A percentile compares a stretch with the other conserved stretches of the same genome.
Evolutionary conservation across 1,284 basidiomycete genomes (phyloP).

Genomic region (Rhodotorula glutinis): DNA sequence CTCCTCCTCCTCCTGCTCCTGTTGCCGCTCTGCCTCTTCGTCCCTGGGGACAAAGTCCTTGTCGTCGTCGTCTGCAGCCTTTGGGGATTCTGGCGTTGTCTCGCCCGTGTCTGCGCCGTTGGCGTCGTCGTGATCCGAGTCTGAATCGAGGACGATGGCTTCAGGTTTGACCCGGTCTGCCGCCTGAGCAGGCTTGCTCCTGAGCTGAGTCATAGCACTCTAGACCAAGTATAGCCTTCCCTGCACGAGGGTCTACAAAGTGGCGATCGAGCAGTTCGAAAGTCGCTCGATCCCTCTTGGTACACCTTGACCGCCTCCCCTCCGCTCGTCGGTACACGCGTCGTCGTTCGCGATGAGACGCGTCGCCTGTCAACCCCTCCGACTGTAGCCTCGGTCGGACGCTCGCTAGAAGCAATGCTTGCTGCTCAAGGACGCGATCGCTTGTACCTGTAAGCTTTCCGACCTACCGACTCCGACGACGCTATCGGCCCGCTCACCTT

Average conservation of each 20-base stretch:
- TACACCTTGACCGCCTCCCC: no score
- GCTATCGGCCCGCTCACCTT: constrained; percentile 40
- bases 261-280: no score
- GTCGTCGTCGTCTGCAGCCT: neutral
- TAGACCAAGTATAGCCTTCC: no score
- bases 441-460: constrained; percentile 22
- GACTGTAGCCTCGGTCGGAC: no score
- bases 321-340: no score
- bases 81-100: neutral
- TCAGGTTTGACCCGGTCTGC: neutral
- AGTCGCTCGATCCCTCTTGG: no score
- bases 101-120: constrained; percentile 2
- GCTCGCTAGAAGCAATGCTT: no score
- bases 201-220: no score
- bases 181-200: neutral
- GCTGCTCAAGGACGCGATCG: constrained; percentile 14
- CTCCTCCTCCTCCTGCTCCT: neutral
- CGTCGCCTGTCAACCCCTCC: no score
- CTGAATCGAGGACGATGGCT: constrained; percentile 4
- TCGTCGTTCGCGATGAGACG: constrained; percentile 1
- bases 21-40: neutral
- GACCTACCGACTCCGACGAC: neutral
- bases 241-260: no score
- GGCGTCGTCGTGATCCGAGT: neutral
- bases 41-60: neutral